phyloP scores from a whole-genome alignment of 179 eudicot genomes.

The Camellia oleifera region DNA sequence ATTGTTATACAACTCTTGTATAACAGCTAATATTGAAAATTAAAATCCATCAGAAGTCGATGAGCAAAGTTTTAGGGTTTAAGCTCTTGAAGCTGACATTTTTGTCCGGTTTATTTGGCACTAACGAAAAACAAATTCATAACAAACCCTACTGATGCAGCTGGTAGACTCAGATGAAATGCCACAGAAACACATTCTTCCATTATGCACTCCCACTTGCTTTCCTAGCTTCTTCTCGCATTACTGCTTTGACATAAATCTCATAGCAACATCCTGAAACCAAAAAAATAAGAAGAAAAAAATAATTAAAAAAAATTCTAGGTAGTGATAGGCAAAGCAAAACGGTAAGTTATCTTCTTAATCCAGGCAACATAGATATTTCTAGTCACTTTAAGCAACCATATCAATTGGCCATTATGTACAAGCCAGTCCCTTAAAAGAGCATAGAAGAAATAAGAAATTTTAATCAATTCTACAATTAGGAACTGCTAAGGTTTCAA shows the following conservation, averaged over 20 bases:
- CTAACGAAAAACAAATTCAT: constrained; percentile 5
- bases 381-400: not conserved
- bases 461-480: too few relatives aligned
- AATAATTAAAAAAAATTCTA: not conserved
- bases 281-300: not conserved
- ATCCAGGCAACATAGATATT: not conserved
- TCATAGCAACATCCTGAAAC: constrained; percentile 77
- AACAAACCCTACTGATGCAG: not conserved
- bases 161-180: not conserved
- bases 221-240: constrained; percentile 51
- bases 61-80: not conserved
- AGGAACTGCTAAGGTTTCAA: too few relatives aligned
- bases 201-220: constrained; percentile 32
- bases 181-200: not conserved
- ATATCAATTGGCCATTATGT: not conserved
- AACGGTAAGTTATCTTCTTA: not conserved
- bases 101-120: not conserved
- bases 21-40: not conserved
- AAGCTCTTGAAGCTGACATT: not conserved
- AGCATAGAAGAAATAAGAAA: not conserved
- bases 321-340: not conserved
- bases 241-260: constrained; percentile 57
- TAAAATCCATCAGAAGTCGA: not conserved
- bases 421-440: not conserved
- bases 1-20: too few relatives aligned